Evolutionary conservation across 352 stramenopile species (phyloP), one percentile per base, ranked within the genome.

Genomic region (Phytophthora gonapodyides): DNA sequence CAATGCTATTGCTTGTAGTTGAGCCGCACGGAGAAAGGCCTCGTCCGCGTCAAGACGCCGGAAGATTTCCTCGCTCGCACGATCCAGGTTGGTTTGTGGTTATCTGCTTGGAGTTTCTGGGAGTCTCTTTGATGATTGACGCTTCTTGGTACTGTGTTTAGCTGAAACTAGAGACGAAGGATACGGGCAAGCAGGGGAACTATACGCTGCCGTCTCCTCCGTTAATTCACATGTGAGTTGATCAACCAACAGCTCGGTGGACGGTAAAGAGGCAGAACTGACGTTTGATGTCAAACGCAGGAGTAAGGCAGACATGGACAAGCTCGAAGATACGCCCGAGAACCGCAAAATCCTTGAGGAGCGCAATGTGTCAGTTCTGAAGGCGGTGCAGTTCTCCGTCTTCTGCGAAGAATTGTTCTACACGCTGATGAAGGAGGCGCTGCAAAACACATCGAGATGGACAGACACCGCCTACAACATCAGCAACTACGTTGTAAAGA

Each of bases 401-500:
- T 96, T 93, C 47, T 94, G 83, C 36, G 84, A 94, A 73, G 87
- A 96, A 59, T 61, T 91, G 0, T 96, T 96, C 61, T 80, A 92
- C 58, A 90, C 72, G 7, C 41, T 93, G 30, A 93, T 96, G 87
- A 79, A 88, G 51, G 87, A 94, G 48, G 84, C 84, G 10, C 63
- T 94, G 41, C 80, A 82, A 47, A 82, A 71, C 24, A 73, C 80
- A 3, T 76, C 70, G 6, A 88, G 78, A 50, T 93, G 84, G 84
- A 89, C 70, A 30, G 78, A 90, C 54, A 84, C 71, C 15, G 78
- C 78, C 2, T 85, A 89, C 54, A 89, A 73, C 58, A 75, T 84
- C 44, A 76, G 75, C 59, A 88, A 86, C 52, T 85, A 88, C 45
- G 42, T 64, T 21, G 53, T 76, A 5, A 87, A 83, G 54, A 80